Conservation (phyloP, 768 basidiomycete genomes). For the Lanmaoa rubissima region DNA sequence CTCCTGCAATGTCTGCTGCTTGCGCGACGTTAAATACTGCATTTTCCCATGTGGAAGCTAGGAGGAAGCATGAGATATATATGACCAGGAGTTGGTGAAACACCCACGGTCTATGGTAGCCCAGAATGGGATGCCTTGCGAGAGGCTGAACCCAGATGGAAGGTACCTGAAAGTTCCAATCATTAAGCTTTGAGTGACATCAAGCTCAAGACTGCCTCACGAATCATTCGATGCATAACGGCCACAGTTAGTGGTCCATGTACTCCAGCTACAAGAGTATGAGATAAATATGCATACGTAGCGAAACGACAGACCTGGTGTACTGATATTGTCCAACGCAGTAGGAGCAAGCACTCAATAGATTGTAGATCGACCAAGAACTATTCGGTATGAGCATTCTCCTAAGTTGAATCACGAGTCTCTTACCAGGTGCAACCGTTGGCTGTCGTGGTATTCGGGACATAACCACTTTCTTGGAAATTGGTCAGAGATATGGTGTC, state of each 20-base stretch:
- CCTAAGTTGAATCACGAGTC: neutral
- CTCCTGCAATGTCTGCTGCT: slow-evolving; percentile 5
- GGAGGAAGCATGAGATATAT: neutral
- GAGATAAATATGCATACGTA: neutral
- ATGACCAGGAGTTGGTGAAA: neutral
- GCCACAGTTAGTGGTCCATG: slow-evolving; percentile 19
- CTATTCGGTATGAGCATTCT: slow-evolving; percentile 12
- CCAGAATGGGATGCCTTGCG: slow-evolving; percentile 25
- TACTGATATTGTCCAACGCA: slow-evolving; percentile 13
- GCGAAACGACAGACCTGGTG: slow-evolving; percentile 12
- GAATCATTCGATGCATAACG: slow-evolving; percentile 14
- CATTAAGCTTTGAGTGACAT: neutral
- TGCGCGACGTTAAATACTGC: slow-evolving; percentile 11
- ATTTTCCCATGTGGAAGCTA: slow-evolving; percentile 21
- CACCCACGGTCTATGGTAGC: slow-evolving; percentile 23
- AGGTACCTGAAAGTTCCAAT: slow-evolving; percentile 19
- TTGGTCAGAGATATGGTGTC: slow-evolving; percentile 13
- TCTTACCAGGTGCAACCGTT: slow-evolving; percentile 28
- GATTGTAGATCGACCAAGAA: slow-evolving; percentile 32
- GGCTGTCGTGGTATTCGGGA: slow-evolving; percentile 15
- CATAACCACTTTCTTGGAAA: slow-evolving; percentile 20
- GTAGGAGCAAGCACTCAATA: slow-evolving; percentile 27
- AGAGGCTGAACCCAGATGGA: slow-evolving; percentile 10
- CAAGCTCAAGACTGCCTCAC: slow-evolving; percentile 11
- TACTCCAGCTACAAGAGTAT: slow-evolving; percentile 19